These are phyloP conservation scores for Gossypium gossypioides DNA, from an alignment of 441 rosid genomes.

Conservation along the genomic window DNA sequence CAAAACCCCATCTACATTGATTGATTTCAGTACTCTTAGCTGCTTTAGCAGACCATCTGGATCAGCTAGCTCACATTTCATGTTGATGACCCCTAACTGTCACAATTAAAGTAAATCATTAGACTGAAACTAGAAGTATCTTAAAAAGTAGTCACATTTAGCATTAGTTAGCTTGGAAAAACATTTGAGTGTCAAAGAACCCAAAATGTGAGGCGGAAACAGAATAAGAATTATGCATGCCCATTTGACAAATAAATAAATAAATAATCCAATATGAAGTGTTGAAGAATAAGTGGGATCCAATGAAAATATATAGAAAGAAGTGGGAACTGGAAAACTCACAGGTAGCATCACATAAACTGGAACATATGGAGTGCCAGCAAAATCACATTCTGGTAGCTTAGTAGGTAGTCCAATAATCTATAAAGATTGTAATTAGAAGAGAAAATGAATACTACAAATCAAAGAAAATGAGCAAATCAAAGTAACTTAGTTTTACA, in stretches of 20 bases:
- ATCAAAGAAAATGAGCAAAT: constrained; percentile 10
- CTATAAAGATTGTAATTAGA: constrained; percentile 29
- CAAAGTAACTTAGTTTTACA: neutral
- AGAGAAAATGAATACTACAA: constrained; percentile 2
- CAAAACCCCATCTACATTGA: constrained; percentile 72
- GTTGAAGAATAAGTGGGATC: neutral
- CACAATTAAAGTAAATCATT: constrained; percentile 15
- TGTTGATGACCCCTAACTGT: constrained; percentile 85
- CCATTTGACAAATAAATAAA: neutral
- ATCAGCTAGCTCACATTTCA: constrained; percentile 86
- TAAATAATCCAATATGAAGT: neutral
- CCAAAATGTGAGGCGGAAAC: constrained; percentile 3
- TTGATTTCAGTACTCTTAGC: constrained; percentile 70
- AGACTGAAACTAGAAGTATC: constrained; percentile 5
- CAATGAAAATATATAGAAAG: neutral
- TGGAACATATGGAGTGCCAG: constrained; percentile 69
- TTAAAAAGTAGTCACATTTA: neutral
- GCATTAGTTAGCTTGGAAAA: constrained; percentile 2
- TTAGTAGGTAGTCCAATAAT: constrained; percentile 44
- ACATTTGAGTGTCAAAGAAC: constrained; percentile 1
- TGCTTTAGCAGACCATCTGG: constrained; percentile 81
- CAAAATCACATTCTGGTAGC: constrained; percentile 64
- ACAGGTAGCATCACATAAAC: constrained; percentile 95
- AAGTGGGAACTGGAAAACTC: constrained; percentile 25
- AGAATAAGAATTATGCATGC: neutral